Evolutionary conservation across 2,329 filamentous ascomycete species (phyloP).

Genomic region (Zymoseptoria passerinii): DNA sequence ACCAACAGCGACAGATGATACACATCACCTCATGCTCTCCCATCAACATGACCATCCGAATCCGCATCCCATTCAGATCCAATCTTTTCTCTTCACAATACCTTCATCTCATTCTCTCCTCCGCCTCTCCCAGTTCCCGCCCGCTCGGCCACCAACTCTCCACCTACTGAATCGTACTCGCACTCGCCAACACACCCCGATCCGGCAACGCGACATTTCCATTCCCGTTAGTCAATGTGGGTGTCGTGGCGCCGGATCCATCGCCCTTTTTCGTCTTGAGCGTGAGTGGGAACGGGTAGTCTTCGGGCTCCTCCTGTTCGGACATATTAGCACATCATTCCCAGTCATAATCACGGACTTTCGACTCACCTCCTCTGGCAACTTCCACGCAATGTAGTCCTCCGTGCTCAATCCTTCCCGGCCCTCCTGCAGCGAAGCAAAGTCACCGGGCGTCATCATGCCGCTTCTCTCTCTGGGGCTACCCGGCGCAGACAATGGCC

Average conservation of each 20-base stretch:
- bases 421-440: conserved; percentile 90
- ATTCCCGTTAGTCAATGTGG: conserved; percentile 18
- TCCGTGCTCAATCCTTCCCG: conserved; percentile 89
- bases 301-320: conserved; percentile 65
- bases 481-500: conserved; percentile 87
- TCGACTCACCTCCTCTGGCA: conserved; percentile 66
- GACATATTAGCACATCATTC: conserved; percentile 2
- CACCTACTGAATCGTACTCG: not conserved
- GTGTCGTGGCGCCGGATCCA: conserved; percentile 14
- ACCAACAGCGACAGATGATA: not conserved
- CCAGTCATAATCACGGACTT: not conserved
- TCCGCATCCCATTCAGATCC: not conserved
- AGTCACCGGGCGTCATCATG: conserved; percentile 99
- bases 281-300: conserved; percentile 63
- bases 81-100: not conserved
- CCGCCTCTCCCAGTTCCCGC: not conserved
- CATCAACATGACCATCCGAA: not conserved
- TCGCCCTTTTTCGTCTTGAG: conserved; percentile 39
- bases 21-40: not conserved
- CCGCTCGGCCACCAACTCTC: not conserved
- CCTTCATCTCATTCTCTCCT: not conserved
- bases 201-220: conserved; percentile 5
- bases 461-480: conserved; percentile 83
- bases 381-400: conserved; percentile 96
- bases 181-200: not conserved